Evolutionary conservation across 2,329 filamentous ascomycete genomes (phyloP).

Genomic region (Fusarium fujikuroi): DNA sequence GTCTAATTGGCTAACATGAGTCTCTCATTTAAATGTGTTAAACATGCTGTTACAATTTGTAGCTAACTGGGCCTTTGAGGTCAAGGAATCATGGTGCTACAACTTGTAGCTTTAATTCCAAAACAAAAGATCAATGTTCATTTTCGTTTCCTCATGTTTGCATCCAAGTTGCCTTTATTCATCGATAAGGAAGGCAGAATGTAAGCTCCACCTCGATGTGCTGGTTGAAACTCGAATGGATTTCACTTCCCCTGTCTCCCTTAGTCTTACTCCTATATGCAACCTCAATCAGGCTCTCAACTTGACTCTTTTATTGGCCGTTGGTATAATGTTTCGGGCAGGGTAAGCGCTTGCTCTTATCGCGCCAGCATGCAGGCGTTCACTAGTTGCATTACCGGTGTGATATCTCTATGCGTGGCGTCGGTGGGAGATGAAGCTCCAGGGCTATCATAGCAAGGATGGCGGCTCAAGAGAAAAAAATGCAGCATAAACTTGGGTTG

Average conservation of each 20-base stretch:
- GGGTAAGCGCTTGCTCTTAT: background rate
- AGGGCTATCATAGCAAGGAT: no score
- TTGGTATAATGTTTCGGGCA: fast-evolving
- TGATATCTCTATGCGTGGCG: background rate
- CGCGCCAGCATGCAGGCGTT: background rate
- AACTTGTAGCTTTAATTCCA: no score
- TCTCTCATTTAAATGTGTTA: fast-evolving
- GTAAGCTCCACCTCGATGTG: background rate
- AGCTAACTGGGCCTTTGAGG: background rate
- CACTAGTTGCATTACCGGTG: background rate
- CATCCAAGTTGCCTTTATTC: background rate
- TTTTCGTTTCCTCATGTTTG: background rate
- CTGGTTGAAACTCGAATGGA: fast-evolving
- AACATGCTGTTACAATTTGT: background rate
- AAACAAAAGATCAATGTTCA: fast-evolving
- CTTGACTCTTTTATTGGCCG: fast-evolving
- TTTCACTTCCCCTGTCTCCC: background rate
- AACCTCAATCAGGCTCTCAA: background rate
- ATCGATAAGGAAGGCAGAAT: background rate
- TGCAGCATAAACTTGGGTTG: background rate
- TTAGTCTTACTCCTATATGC: background rate
- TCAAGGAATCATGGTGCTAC: fast-evolving
- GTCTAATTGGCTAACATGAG: background rate
- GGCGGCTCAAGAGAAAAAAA: background rate
- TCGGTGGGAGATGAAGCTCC: fast-evolving